Conservation (phyloP, 441 rosid genomes). For the Isatis lusitanica region DNA sequence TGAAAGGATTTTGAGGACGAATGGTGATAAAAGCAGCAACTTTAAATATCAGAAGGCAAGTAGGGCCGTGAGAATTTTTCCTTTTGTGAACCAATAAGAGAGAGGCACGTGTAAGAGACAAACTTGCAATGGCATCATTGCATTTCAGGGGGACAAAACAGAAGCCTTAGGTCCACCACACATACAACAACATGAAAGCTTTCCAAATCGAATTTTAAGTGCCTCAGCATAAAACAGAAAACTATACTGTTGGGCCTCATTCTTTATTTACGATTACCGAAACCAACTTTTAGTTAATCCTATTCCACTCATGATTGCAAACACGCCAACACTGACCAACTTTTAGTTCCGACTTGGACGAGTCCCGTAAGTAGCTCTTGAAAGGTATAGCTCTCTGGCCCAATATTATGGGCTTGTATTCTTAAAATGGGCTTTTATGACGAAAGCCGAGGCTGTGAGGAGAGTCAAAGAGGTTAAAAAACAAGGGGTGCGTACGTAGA, state of each 20-base stretch:
- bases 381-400: too few relatives aligned
- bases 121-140: slow-evolving; percentile 26
- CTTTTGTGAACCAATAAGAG: slow-evolving; percentile 1
- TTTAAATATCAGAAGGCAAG: slow-evolving; percentile 2
- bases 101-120: slow-evolving; percentile 25
- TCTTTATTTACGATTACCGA: neutral
- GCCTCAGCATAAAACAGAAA: neutral
- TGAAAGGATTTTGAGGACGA: slow-evolving; percentile 6
- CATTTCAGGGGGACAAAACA: slow-evolving; percentile 31
- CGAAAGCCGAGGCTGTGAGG: slow-evolving; percentile 5
- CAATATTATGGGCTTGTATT: neutral
- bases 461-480: neutral
- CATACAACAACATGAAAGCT: slow-evolving; percentile 9
- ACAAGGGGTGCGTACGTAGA: neutral
- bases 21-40: slow-evolving; percentile 24
- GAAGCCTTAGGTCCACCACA: slow-evolving; percentile 17
- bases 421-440: neutral
- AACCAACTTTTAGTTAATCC: neutral
- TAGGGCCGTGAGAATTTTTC: neutral
- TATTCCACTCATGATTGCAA: neutral
- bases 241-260: neutral
- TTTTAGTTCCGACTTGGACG: too few relatives aligned
- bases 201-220: neutral
- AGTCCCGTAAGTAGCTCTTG: too few relatives aligned
- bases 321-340: neutral